phyloP scores from a whole-genome alignment of 2,329 filamentous ascomycete genomes.

The Pyricularia grisea region DNA sequence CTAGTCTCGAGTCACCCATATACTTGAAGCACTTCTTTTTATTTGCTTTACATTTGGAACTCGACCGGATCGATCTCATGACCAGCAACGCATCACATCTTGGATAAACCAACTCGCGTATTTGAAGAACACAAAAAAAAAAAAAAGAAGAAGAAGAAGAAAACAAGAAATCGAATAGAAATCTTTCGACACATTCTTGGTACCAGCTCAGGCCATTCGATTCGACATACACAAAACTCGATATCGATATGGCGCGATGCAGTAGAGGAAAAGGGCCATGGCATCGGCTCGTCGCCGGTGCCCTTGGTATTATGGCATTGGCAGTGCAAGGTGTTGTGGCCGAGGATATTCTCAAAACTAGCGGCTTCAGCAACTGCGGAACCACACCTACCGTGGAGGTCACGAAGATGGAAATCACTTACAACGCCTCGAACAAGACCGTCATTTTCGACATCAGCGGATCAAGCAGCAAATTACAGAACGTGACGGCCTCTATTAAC shows the following conservation, averaged over 20 bases:
- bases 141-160: no score
- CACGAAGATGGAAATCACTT: slow-evolving; percentile 65
- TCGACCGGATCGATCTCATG: background rate
- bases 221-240: background rate
- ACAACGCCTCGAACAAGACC: slow-evolving; percentile 63
- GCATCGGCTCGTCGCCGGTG: slow-evolving; percentile 11
- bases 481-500: slow-evolving; percentile 67
- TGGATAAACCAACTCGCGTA: background rate
- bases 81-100: background rate
- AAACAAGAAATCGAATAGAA: background rate
- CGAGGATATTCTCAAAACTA: slow-evolving; percentile 66
- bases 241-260: slow-evolving; percentile 7
- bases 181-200: background rate
- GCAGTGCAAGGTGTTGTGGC: slow-evolving; percentile 44
- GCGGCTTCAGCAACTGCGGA: slow-evolving; percentile 68
- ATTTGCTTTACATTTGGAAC: background rate
- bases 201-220: background rate
- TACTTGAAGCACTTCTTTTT: background rate
- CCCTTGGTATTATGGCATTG: slow-evolving; percentile 12
- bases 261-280: slow-evolving; percentile 6
- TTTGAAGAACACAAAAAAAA: background rate
- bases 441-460: slow-evolving; percentile 79
- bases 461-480: slow-evolving; percentile 61
- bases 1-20: background rate
- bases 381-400: slow-evolving; percentile 54